Base-by-base conservation (phyloP, 495 filamentous ascomycete species). In the Penicillium silybi region DNA sequence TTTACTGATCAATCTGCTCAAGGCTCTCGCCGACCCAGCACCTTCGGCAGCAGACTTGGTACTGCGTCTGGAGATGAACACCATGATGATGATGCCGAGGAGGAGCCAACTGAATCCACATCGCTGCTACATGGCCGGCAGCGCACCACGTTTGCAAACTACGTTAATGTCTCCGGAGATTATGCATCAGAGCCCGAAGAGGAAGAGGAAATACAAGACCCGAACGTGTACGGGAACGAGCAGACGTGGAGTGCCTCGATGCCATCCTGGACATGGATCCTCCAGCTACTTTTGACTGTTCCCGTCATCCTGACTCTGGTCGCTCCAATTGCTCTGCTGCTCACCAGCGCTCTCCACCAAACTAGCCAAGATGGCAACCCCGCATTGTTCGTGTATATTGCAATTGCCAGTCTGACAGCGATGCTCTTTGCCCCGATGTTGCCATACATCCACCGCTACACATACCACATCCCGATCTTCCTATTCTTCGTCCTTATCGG, bases 391-490 rank as follows among this genome's bases (percentile, higher is more conserved):
- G 77, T 90, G 7, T 95, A 96, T 70, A 63, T 95, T 35, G 66
- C 78, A 41, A 80, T 90, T 25, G 82, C 85, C 4, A 53, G 77
- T 37, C 75, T 91, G 46, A 83, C 84, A 6, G 79, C 87, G 8
- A 65, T 96, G 15, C 58, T 96, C 1, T 64, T 98, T n/a, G 71
- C 88, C 3, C 93, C 93, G 0, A 70, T 88, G 13, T 76, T 83
- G 0, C 93, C 93, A 0, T 96, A 92, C 59, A 79, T 95, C 18
- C 92, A 97, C 66, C 86, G 92, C 26, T 83, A 89, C 57, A 89
- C 85, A 10, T 86, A 87, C 58, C 89, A 95, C 52, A 73, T 97
- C 29, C 92, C 93, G 4, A 65, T 85, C 0, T 83, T 92, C 56
- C 63, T 96, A 18, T 75, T 95, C 41, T 65, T 85, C 8, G 72